Evolutionary conservation across 768 basidiomycete genomes (phyloP), one percentile per base, ranked within the genome.

Genomic region (Panus rudis): DNA sequence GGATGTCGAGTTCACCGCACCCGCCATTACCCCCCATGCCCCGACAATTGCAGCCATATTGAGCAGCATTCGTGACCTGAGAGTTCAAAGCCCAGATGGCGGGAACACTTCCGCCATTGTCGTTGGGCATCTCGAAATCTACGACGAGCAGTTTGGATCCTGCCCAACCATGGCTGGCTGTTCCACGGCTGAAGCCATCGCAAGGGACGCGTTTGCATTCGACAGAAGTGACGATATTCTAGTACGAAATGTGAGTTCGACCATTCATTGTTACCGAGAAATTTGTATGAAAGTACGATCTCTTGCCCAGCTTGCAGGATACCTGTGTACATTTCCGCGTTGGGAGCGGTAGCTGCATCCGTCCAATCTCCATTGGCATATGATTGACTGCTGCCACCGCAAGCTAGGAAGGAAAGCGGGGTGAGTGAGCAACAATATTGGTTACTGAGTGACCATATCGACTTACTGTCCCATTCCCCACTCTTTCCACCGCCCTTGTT

Each of bases 41-140:
- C 32, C 59, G 59, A 57, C 59, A 60, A 52, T 60, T 60, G 53
- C 59, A 60, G 44, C 59, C 59, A 50, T 60, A 60, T 46, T 60
- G 53, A 16, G 59, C 59, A 12, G 55, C 41, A 42, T 56, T 54
- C 30, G 57, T 57, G 41, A 60, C 50, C 39, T 60, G 59, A 25
- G 46, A 55, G 48, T 58, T 56, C 21, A 60, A 51, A 7, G 48
- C 49, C 59, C 59, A 60, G 47, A 60, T 52, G 31, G 57, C 57
- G 44, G 59, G 55, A n/a, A 52, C 44, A 30, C 49, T 45, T 10
- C 10, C 10, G 24, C 37, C 17, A 7, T 51, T 37, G 47, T 51
- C 51, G 13, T 42, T 11, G 34, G 59, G 59, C 59, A 60, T 60
- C 38, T 53, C 44, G 51, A 55, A 54, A 6, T 57, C 57, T 33